Conservation (phyloP, 2,329 filamentous ascomycete genomes). For the Rhynchosporium agropyri region DNA sequence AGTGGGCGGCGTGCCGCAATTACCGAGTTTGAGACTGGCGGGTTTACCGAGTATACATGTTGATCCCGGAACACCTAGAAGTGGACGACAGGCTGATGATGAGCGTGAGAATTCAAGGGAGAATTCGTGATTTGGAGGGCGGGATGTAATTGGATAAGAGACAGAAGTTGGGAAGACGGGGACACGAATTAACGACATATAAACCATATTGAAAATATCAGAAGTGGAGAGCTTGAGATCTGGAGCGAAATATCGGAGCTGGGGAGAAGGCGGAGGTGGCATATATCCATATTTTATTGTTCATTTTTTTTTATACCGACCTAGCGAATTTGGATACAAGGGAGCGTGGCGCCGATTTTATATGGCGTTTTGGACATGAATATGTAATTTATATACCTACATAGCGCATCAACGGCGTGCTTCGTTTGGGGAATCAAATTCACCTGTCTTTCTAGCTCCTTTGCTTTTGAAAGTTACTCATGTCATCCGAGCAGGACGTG, state of each 20-base stretch:
- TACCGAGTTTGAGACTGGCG: slow-evolving; percentile 56
- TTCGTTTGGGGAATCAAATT: background rate
- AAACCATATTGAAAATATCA: background rate
- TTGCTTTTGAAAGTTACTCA: no score
- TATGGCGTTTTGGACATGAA: background rate
- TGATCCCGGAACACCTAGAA: slow-evolving; percentile 44
- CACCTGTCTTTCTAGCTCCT: background rate
- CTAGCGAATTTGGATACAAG: slow-evolving; percentile 6
- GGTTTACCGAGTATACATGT: slow-evolving; percentile 60
- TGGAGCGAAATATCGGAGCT: background rate
- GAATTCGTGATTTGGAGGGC: no score
- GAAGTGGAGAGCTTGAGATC: background rate
- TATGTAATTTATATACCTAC: background rate
- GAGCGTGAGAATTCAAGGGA: background rate
- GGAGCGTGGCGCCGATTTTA: slow-evolving; percentile 14
- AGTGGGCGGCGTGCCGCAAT: slow-evolving; percentile 49
- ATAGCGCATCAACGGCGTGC: background rate
- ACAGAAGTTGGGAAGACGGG: slow-evolving; percentile 5
- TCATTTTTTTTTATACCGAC: background rate
- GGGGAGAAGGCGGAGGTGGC: background rate
- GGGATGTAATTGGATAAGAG: background rate
- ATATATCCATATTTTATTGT: background rate
- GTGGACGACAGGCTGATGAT: slow-evolving; percentile 10
- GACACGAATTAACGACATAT: slow-evolving; percentile 15
- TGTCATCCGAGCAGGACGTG: no score